Conservation (phyloP, 2,329 filamentous ascomycete species). For the Colletotrichum filicis region DNA sequence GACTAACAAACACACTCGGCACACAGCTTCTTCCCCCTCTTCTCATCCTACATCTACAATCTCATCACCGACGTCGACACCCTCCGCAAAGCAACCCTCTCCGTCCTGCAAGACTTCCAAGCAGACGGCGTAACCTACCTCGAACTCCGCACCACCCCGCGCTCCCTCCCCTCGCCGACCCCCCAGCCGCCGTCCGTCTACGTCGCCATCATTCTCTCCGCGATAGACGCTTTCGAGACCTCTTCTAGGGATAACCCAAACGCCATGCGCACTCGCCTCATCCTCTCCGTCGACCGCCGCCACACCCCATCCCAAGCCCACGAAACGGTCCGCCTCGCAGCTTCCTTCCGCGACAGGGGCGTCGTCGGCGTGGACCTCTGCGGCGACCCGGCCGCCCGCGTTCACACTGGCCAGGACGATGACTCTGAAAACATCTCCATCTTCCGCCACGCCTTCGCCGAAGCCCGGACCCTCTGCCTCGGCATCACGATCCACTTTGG, state of each 20-base stretch:
- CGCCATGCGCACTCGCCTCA: constrained; percentile 70
- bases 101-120: constrained; percentile 74
- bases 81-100: constrained; percentile 70
- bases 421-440: constrained; percentile 53
- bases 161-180: constrained; percentile 44
- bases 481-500: constrained; percentile 82
- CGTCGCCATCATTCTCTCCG: constrained; percentile 71
- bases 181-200: constrained; percentile 65
- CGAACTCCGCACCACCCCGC: constrained; percentile 84
- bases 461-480: constrained; percentile 66
- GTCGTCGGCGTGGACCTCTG: constrained; percentile 84
- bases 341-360: constrained; percentile 60
- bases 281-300: constrained; percentile 80
- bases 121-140: constrained; percentile 80
- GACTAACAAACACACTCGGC: no score
- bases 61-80: constrained; percentile 73
- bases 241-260: constrained; percentile 36
- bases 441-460: constrained; percentile 68
- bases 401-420: constrained; percentile 64
- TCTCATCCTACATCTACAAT: constrained; percentile 82
- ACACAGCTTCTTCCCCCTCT: constrained; percentile 79
- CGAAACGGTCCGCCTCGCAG: constrained; percentile 73
- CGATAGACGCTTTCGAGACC: constrained; percentile 65
- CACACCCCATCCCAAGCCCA: constrained; percentile 67
- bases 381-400: constrained; percentile 70